phyloP scores from a whole-genome alignment of 768 basidiomycete species.

The Pisolithus tinctorius region DNA sequence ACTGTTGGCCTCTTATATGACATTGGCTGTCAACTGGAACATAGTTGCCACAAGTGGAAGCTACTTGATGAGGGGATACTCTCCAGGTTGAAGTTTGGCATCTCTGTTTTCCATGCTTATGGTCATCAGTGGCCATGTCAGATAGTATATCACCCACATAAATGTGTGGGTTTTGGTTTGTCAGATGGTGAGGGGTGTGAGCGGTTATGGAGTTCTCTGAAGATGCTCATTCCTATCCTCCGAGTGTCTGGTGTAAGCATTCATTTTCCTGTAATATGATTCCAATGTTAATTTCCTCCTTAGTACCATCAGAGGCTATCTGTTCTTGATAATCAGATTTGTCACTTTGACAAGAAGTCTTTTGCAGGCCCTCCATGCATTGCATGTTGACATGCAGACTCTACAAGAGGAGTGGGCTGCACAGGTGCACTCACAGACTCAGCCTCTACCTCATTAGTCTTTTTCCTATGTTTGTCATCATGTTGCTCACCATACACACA shows the following conservation, averaged over 20 bases:
- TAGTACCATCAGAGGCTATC: conserved; percentile 8
- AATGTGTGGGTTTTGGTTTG: conserved; percentile 24
- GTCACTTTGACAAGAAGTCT: background rate
- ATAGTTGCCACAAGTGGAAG: too few relatives aligned
- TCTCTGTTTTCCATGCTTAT: too few relatives aligned
- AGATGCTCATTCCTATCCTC: conserved; percentile 14
- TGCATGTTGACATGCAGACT: too few relatives aligned
- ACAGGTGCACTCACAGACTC: too few relatives aligned
- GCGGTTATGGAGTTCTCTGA: conserved; percentile 25
- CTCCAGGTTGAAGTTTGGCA: too few relatives aligned
- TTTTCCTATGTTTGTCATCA: too few relatives aligned
- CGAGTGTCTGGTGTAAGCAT: conserved; percentile 13
- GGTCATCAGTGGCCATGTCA: conserved; percentile 31
- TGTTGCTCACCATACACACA: too few relatives aligned
- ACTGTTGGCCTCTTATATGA: too few relatives aligned
- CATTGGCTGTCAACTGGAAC: too few relatives aligned
- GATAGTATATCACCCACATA: conserved; percentile 28
- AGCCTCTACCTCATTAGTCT: too few relatives aligned
- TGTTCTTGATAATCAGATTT: conserved; percentile 5
- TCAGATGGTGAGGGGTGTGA: conserved; percentile 32
- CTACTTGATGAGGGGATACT: too few relatives aligned
- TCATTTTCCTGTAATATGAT: background rate
- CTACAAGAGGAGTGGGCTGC: too few relatives aligned
- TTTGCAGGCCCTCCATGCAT: background rate
- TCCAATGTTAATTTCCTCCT: background rate